Conservation (phyloP, 345 rosid species). For the Dovyalis caffra region DNA sequence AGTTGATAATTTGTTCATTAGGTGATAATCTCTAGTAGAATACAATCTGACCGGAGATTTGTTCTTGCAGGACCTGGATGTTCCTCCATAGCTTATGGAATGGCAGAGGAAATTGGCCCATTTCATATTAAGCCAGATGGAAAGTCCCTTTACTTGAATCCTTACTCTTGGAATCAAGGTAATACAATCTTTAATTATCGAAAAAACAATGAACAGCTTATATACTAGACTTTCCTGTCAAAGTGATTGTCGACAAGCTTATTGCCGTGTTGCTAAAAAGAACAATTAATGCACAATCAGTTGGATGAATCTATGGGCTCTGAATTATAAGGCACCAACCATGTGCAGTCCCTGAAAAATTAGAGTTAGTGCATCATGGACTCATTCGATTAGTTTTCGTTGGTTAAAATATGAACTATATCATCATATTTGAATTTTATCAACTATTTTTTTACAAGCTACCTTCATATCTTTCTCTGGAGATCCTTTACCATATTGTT, state of each 20-base stretch:
- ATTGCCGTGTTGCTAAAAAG: not conserved
- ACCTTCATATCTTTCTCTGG: not conserved
- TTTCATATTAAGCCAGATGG: conserved; percentile 81
- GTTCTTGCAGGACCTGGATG: conserved; percentile 82
- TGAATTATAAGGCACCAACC: too few relatives aligned
- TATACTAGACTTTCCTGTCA: not conserved
- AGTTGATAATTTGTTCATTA: conserved; percentile 3
- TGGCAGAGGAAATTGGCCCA: conserved; percentile 93
- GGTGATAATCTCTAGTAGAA: conserved; percentile 3
- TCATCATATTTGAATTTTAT: not conserved
- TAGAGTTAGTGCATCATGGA: not conserved
- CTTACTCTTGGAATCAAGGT: conserved; percentile 96
- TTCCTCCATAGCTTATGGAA: conserved; percentile 82
- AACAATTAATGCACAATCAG: not conserved
- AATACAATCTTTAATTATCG: not conserved
- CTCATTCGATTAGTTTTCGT: not conserved
- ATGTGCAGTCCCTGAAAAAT: not conserved
- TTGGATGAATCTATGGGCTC: not conserved
- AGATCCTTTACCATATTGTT: not conserved
- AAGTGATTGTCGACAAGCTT: not conserved
- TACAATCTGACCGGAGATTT: conserved; percentile 2
- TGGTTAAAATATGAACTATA: not conserved
- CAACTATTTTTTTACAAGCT: not conserved
- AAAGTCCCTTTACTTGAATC: conserved; percentile 71
- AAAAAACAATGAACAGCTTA: not conserved